These are phyloP conservation scores for Aaosphaeria pasadenensis DNA, from an alignment of 2,329 filamentous ascomycete genomes.

Conservation along the genomic window DNA sequence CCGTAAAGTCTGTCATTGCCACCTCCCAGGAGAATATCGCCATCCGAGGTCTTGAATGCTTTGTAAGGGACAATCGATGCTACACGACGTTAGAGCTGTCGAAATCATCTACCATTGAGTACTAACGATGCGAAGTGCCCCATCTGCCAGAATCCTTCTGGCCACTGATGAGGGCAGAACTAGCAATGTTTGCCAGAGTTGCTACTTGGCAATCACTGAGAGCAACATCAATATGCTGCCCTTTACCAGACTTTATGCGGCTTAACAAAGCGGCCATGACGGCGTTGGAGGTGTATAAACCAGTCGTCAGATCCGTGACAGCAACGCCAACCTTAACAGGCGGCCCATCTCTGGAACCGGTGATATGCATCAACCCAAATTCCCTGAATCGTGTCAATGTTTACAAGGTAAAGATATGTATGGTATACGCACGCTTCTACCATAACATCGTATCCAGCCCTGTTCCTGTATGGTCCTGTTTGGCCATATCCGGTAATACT, in stretches of 20 bases:
- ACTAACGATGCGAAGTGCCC: constrained; percentile 89
- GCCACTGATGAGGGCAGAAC: constrained; percentile 84
- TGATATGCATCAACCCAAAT: constrained; percentile 98
- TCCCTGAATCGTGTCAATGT: constrained; percentile 49
- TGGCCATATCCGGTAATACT: constrained; percentile 98
- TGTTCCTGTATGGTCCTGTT: constrained; percentile 80
- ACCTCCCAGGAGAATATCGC: constrained; percentile 62
- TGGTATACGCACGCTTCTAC: constrained; percentile 67
- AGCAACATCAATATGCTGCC: constrained; percentile 89
- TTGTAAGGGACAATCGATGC: constrained; percentile 97
- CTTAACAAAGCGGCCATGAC: constrained; percentile 91
- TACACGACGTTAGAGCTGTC: constrained; percentile 34
- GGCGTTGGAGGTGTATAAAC: constrained; percentile 89
- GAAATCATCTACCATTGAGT: constrained; percentile 5
- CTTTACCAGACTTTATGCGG: constrained; percentile 69
- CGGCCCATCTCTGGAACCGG: constrained; percentile 78
- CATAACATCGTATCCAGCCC: constrained; percentile 98
- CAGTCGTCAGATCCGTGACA: constrained; percentile 93
- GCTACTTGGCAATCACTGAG: constrained; percentile 94
- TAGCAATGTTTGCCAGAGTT: constrained; percentile 92
- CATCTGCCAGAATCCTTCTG: constrained; percentile 84
- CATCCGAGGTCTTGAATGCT: constrained; percentile 67
- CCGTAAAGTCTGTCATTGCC: constrained; percentile 63
- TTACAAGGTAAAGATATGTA: too few relatives aligned
- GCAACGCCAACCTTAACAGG: constrained; percentile 97